Percentiles rank a stretch among this genome's conserved stretches.
These are phyloP conservation scores for Nitzschia palea DNA, from an alignment of 108 stramenopile species.

Conservation along the genomic window DNA sequence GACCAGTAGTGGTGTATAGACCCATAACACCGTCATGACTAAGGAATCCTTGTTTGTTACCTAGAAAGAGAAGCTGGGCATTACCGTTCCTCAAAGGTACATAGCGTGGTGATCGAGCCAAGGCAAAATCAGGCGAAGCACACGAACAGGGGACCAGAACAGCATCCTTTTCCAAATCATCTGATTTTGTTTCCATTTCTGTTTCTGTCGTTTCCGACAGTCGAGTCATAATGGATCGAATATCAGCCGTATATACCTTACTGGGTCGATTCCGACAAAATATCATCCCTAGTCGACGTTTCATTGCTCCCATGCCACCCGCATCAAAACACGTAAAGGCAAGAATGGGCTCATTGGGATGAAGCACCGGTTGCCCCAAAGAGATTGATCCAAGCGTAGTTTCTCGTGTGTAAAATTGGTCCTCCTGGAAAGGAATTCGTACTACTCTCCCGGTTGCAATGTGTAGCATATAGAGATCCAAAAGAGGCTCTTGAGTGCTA, in stretches of 20 bases:
- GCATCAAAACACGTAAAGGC: conserved; percentile 84
- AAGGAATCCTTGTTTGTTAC: conserved; percentile 57
- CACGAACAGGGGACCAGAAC: neutral
- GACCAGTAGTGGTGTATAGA: conserved; percentile 27
- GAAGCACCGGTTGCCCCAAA: neutral
- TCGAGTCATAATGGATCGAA: conserved; percentile 36
- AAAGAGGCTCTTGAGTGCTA: conserved; percentile 38
- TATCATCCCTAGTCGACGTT: conserved; percentile 68
- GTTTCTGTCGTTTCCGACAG: conserved; percentile 5
- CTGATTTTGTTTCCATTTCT: conserved; percentile 8
- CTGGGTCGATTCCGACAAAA: conserved; percentile 72
- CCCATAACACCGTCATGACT: conserved; percentile 71
- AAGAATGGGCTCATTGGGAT: conserved; percentile 19
- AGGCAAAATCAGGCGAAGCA: conserved; percentile 13
- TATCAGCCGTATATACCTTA: conserved; percentile 61
- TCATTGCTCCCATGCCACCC: conserved; percentile 59
- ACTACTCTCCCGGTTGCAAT: conserved; percentile 57
- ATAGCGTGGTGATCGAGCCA: conserved; percentile 60
- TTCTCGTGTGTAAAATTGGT: neutral
- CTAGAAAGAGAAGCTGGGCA: conserved; percentile 50
- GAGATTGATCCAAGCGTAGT: conserved; percentile 55
- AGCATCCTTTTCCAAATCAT: too few relatives aligned
- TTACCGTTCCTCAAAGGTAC: neutral
- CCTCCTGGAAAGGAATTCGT: conserved; percentile 19
- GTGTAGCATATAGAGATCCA: conserved; percentile 65